Percentiles rank a stretch among this genome's conserved stretches.
Evolutionary conservation across 768 basidiomycete species (phyloP).

Genomic region (Fistulinella prunicolor): DNA sequence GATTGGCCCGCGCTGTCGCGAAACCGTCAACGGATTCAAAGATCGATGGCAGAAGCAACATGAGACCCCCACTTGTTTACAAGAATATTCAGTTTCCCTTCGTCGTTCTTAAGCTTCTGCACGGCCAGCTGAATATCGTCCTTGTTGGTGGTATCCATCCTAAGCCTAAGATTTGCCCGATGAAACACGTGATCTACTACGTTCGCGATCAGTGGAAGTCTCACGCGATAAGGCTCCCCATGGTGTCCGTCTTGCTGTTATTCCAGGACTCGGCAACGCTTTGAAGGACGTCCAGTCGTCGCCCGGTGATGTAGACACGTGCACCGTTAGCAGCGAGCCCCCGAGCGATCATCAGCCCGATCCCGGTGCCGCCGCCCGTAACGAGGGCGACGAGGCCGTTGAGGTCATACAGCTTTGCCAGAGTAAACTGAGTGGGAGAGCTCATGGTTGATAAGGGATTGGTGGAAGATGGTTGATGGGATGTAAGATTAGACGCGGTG

Average conservation of each 20-base stretch:
- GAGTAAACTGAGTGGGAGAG: slow-evolving; percentile 20
- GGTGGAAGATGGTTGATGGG: background rate
- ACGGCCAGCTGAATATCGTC: slow-evolving; percentile 60
- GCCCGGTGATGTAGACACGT: slow-evolving; percentile 76
- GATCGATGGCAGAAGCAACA: background rate
- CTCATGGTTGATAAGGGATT: slow-evolving; percentile 17
- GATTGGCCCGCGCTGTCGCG: slow-evolving; percentile 64
- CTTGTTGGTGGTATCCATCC: slow-evolving; percentile 72
- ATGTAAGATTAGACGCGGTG: background rate
- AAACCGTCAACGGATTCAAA: background rate
- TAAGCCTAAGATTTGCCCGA: slow-evolving; percentile 40
- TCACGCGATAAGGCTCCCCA: slow-evolving; percentile 60
- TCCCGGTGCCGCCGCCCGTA: slow-evolving; percentile 50
- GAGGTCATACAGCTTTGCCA: slow-evolving; percentile 45
- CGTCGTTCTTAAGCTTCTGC: slow-evolving; percentile 33
- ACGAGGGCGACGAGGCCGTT: slow-evolving; percentile 53
- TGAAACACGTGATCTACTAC: background rate
- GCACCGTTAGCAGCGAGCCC: slow-evolving; percentile 78
- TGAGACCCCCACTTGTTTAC: slow-evolving; percentile 74
- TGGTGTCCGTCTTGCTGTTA: slow-evolving; percentile 30
- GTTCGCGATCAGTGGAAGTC: slow-evolving; percentile 16
- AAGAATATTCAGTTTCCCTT: slow-evolving; percentile 73
- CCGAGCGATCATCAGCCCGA: slow-evolving; percentile 63
- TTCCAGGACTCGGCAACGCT: slow-evolving; percentile 50
- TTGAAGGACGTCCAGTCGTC: slow-evolving; percentile 64